phyloP scores from a whole-genome alignment of 2,329 filamentous ascomycete species.

The Cladosporium sp. region DNA sequence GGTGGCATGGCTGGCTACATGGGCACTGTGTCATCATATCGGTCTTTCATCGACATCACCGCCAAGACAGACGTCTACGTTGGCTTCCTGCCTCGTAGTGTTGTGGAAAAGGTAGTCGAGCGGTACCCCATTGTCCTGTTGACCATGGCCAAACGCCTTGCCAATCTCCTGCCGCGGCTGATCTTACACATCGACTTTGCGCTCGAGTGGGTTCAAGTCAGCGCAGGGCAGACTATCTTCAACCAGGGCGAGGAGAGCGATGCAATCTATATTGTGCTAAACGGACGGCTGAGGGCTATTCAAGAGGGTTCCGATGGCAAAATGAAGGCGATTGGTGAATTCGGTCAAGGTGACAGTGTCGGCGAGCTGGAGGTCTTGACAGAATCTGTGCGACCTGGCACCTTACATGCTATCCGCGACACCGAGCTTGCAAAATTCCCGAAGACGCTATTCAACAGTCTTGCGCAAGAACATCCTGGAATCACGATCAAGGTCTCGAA shows the following conservation, averaged over 20 bases:
- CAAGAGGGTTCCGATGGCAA: slow-evolving; percentile 78
- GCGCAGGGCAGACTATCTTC: slow-evolving; percentile 91
- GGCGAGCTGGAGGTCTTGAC: slow-evolving; percentile 97
- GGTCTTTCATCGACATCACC: slow-evolving; percentile 94
- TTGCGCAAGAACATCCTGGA: slow-evolving; percentile 93
- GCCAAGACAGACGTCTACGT: slow-evolving; percentile 99
- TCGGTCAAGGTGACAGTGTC: slow-evolving; percentile 94
- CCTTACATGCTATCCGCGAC: slow-evolving; percentile 91
- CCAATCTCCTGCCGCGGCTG: slow-evolving; percentile 80
- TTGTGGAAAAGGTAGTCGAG: slow-evolving; percentile 89
- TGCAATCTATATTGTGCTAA: slow-evolving; percentile 96
- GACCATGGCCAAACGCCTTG: slow-evolving; percentile 94
- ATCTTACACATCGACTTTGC: slow-evolving; percentile 98
- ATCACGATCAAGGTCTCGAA: slow-evolving; percentile 99
- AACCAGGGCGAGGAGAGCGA: slow-evolving; percentile 94
- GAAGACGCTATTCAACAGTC: slow-evolving; percentile 92
- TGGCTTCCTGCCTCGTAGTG: slow-evolving; percentile 82
- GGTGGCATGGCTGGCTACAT: slow-evolving; percentile 93
- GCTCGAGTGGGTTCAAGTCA: slow-evolving; percentile 96
- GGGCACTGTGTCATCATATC: slow-evolving; percentile 88
- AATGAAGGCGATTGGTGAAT: slow-evolving; percentile 86
- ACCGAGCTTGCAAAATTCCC: slow-evolving; percentile 96
- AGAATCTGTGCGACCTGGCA: slow-evolving; percentile 85
- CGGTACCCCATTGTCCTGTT: slow-evolving; percentile 87
- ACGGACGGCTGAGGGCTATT: slow-evolving; percentile 83